Evolutionary conservation across 768 basidiomycete genomes (phyloP).

Genomic region (Cystoderma amianthinum): DNA sequence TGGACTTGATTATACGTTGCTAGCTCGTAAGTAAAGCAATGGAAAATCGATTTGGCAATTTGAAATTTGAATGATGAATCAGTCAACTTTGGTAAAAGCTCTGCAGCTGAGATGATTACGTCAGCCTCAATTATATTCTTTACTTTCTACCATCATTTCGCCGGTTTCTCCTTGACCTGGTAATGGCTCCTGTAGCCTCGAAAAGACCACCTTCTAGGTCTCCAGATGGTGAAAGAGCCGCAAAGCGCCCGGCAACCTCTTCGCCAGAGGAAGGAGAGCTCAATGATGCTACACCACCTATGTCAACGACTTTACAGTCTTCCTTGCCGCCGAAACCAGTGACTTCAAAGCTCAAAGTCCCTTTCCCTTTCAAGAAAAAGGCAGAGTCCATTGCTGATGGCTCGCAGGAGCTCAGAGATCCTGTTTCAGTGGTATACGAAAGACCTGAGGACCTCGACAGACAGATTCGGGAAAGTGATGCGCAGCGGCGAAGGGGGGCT

Average conservation of each 20-base stretch:
- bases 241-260: conserved; percentile 53
- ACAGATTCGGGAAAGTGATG: conserved; percentile 28
- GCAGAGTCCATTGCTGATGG: conserved; percentile 14
- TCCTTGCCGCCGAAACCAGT: conserved; percentile 28
- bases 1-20: no score
- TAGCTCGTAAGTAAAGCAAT: no score
- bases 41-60: no score
- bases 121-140: no score
- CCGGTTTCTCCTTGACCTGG: background rate
- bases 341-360: conserved; percentile 39
- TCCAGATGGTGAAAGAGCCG: conserved; percentile 37
- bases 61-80: no score
- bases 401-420: conserved; percentile 12
- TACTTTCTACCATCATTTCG: no score
- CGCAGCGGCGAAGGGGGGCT: conserved; percentile 14
- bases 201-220: conserved; percentile 60
- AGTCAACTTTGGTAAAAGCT: no score
- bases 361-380: conserved; percentile 74
- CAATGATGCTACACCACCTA: conserved; percentile 40
- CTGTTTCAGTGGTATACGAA: conserved; percentile 22
- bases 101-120: no score
- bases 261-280: conserved; percentile 83
- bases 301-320: conserved; percentile 15
- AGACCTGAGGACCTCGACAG: conserved; percentile 39
- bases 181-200: conserved; percentile 19